Conservation (phyloP, 495 filamentous ascomycete species). For the Hypoxylon cercidicola region DNA sequence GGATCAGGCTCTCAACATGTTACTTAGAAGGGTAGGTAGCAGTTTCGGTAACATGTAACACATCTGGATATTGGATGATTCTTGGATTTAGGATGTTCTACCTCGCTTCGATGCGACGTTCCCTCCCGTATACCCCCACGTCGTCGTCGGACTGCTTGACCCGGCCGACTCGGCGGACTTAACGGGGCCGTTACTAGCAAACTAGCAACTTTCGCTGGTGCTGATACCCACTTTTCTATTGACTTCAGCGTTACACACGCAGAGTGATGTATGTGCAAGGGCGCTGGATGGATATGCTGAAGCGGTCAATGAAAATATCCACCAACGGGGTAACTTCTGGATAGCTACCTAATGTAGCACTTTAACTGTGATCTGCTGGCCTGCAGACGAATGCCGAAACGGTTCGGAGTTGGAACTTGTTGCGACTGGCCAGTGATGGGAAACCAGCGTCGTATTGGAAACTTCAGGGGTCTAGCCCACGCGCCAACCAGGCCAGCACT, state of each 20-base stretch:
- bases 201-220: not conserved
- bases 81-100: not conserved
- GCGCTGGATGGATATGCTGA: not conserved
- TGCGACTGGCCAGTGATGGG: not conserved
- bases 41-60: no score
- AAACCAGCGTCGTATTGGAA: not conserved
- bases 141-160: not conserved
- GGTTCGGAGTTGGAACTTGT: constrained; percentile 1
- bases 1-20: no score
- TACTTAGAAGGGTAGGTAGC: no score
- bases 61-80: not conserved
- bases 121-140: not conserved
- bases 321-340: constrained; percentile 1
- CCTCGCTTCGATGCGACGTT: not conserved
- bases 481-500: constrained; percentile 10
- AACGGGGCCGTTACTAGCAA: no score
- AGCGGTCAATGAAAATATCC: constrained; percentile 13
- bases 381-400: constrained; percentile 23
- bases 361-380: constrained; percentile 2
- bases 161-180: no score
- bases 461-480: constrained; percentile 5
- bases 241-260: not conserved
- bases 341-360: no score
- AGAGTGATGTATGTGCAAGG: not conserved
- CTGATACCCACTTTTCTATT: not conserved